These are phyloP conservation scores for Psidium friedrichsthalianum DNA, from an alignment of 345 rosid species.

Conservation along the genomic window DNA sequence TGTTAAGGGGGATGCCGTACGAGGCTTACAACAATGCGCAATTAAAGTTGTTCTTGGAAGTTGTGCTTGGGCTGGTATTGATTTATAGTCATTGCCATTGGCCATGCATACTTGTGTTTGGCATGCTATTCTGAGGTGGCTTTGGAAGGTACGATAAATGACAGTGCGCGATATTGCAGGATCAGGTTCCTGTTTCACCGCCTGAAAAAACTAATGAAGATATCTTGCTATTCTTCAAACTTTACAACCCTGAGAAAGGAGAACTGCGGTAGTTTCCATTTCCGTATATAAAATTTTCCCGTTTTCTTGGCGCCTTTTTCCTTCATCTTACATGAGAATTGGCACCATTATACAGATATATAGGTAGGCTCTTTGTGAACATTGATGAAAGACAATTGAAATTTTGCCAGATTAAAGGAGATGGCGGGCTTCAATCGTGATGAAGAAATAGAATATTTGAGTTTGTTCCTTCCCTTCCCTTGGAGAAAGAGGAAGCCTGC, in stretches of 20 bases:
- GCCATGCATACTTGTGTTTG: not conserved
- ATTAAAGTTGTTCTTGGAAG: conserved; percentile 36
- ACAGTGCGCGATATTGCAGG: conserved; percentile 12
- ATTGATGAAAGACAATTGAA: conserved; percentile 20
- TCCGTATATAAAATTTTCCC: not conserved
- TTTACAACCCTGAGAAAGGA: conserved; percentile 28
- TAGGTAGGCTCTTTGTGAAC: conserved; percentile 36
- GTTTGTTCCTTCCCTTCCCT: conserved; percentile 19
- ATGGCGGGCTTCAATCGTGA: conserved; percentile 36
- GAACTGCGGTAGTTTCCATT: conserved; percentile 21
- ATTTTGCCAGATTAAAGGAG: conserved; percentile 24
- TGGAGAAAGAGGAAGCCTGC: not conserved
- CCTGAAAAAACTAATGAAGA: conserved; percentile 26
- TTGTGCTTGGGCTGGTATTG: conserved; percentile 25
- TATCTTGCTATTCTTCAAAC: conserved; percentile 36
- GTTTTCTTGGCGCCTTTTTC: not conserved
- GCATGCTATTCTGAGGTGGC: not conserved
- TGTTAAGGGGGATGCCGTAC: conserved; percentile 24
- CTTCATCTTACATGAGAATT: conserved; percentile 1
- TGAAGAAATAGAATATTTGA: conserved; percentile 41
- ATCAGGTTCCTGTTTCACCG: conserved; percentile 13
- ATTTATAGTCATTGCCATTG: not conserved
- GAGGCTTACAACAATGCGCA: conserved; percentile 20
- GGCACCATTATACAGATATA: conserved; percentile 23
- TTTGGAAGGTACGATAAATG: not conserved